Evolutionary conservation across 495 filamentous ascomycete species (phyloP).

Genomic region (Cryomyces antarcticus): DNA sequence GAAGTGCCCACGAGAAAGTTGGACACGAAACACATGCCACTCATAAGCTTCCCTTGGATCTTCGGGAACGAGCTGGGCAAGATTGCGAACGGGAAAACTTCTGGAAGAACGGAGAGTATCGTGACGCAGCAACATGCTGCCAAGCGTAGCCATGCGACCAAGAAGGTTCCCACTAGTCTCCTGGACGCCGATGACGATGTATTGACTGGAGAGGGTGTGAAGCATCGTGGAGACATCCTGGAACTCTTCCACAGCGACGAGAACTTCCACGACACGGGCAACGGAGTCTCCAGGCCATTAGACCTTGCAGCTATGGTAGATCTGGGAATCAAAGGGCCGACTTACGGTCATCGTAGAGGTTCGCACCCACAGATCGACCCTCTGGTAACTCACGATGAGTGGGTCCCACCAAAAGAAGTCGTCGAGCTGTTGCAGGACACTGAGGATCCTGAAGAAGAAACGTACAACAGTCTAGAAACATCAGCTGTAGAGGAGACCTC

Average conservation of each 20-base stretch:
- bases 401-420: no score
- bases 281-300: not conserved
- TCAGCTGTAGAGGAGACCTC: no score
- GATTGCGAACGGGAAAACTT: slow-evolving; percentile 31
- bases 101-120: not conserved
- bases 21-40: slow-evolving; percentile 34
- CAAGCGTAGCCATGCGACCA: not conserved
- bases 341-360: not conserved
- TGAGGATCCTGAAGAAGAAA: no score
- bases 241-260: not conserved
- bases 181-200: not conserved
- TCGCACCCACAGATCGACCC: no score
- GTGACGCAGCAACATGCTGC: not conserved
- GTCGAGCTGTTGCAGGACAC: no score
- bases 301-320: not conserved
- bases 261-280: not conserved
- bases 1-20: slow-evolving; percentile 17
- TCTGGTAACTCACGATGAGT: no score
- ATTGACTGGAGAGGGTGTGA: not conserved
- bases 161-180: not conserved
- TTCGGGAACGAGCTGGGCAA: slow-evolving; percentile 52
- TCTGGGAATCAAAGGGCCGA: not conserved
- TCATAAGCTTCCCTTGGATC: slow-evolving; percentile 91
- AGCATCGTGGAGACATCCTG: not conserved
- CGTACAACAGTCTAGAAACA: no score